Evolutionary conservation across 495 filamentous ascomycete species (phyloP), one percentile per base, ranked within the genome.

Genomic region (Parmelia sp.): DNA sequence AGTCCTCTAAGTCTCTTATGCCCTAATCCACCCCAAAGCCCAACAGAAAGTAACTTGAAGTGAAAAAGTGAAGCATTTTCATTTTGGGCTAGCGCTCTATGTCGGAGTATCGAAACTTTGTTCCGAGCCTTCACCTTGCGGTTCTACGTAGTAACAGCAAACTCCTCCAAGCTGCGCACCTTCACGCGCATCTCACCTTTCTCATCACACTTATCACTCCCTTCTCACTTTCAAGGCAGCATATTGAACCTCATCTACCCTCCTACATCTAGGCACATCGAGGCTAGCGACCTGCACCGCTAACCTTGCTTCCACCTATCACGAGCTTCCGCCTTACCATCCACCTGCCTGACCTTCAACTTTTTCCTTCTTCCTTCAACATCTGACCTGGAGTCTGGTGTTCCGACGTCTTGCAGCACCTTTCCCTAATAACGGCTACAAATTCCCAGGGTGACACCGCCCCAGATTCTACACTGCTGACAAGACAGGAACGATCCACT

Each of bases 281-380:
- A 39, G 49, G 72, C 68, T 71, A 72, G 71, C 77, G 78, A 77
- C 79, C 79, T 82, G 79, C 79, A 82, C 79, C 76, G 74, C 75
- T 78, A 71, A 72, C 75, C 75, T 73, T 49, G 23, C 40, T 27
- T 40, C 39, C 44, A 44, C 23, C 31, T 35, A 29, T 23, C 62
- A 42, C 44, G 31, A 57, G 27, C 17, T 51, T 59, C 40, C 62
- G 62, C 53, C 59, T 66, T 51, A 71, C 75, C 73, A 69, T 66
- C 57, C 64, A 47, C 45, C 35, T 40, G 56, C 66, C 59, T 68
- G 72, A 66, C 68, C 58, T 65, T 62, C 68, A 36, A 64, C 56
- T 59, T 57, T 27, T 29, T 35, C 62, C 19, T 37, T 53, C 31
- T 59, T 11, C 57, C 29, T 45, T 31, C 12, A 7, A 23, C 31